Evolutionary conservation across 2,329 filamentous ascomycete genomes (phyloP), one percentile per base, ranked within the genome.

Genomic region (Colletotrichum sp.): DNA sequence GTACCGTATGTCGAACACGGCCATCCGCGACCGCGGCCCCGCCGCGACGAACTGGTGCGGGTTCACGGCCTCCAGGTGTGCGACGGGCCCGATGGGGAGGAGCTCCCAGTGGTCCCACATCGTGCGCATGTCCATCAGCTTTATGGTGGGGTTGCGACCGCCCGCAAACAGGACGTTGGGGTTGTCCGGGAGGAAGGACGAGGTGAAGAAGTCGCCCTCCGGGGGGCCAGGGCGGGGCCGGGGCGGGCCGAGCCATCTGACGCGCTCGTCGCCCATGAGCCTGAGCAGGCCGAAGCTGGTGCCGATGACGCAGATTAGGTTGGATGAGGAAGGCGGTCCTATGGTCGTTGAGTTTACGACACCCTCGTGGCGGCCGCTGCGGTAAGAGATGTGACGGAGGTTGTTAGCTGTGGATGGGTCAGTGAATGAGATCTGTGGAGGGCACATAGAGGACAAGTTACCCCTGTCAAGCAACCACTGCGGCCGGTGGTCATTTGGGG

Each of bases 1-100:
- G 77, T 86, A 91, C 2, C 92, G 90, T 36, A 90, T 76, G 77
- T 93, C 92, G 78, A 92, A 93, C 7, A 92, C 82, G 2, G 85
- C 85, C 84, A 93, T 89, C 69, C 79, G 84, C 79, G 85, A 86
- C 36, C 82, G 79, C 3, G 91, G 82, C 2, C 91, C 90, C 0
- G 90, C 87, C 5, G 89, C 88, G 3, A 93, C 83, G 25, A 92
- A 83, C 60, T 89, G 87, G 78, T 91, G 82, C 9, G 83, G 81
- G 65, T 87, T 86, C 3, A 92, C 78, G 68, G 88, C 86, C 39
- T 85, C 86, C 36, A 93, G 80, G 73, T 91, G 89, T 0, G 89
- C 85, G 64, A 91, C 85, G 25, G 87, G 79, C 66, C 85, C 87
- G 70, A 88, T 84, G 16, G 78, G 80, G 2, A 82, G 74, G 55